Evolutionary conservation across 2,329 filamentous ascomycete genomes (phyloP).

Genomic region (Westerdykella aurantiaca): DNA sequence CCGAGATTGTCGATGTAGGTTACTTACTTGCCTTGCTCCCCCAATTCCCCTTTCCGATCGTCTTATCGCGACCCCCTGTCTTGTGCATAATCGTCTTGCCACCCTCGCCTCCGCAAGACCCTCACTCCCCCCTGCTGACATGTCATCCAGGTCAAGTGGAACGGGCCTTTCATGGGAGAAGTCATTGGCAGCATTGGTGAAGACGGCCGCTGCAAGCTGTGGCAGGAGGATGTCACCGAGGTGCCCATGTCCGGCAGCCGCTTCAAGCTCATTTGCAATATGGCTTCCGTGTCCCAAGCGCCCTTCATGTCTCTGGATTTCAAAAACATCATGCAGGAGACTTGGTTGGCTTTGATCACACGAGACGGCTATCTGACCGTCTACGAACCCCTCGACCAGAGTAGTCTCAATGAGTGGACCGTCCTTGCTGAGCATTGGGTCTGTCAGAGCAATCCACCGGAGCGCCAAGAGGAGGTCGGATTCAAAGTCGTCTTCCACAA

Average conservation of each 20-base stretch:
- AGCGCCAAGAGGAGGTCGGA: conserved; percentile 75
- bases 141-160: conserved; percentile 72
- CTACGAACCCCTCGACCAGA: conserved; percentile 79
- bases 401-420: conserved; percentile 71
- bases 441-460: conserved; percentile 55
- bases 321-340: conserved; percentile 77
- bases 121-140: conserved; percentile 17
- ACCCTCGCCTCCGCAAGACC: conserved; percentile 4
- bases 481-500: conserved; percentile 87
- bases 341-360: conserved; percentile 78
- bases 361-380: conserved; percentile 74
- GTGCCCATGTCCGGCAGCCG: conserved; percentile 67
- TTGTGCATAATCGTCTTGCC: conserved; percentile 16
- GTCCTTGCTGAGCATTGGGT: conserved; percentile 71
- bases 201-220: conserved; percentile 85
- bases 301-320: conserved; percentile 76
- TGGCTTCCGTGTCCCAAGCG: conserved; percentile 61
- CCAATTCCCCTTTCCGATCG: conserved; percentile 3
- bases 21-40: neutral
- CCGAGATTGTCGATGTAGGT: conserved; percentile 79
- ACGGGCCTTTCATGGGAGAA: conserved; percentile 82
- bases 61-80: conserved; percentile 14
- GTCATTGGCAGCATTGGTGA: conserved; percentile 83
- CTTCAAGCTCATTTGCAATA: conserved; percentile 65
- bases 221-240: conserved; percentile 83